A percentile compares a stretch with the other conserved stretches of the same genome.
phyloP scores from a whole-genome alignment of 371 early-diverging fungal species.

The Mortierella sp. region DNA sequence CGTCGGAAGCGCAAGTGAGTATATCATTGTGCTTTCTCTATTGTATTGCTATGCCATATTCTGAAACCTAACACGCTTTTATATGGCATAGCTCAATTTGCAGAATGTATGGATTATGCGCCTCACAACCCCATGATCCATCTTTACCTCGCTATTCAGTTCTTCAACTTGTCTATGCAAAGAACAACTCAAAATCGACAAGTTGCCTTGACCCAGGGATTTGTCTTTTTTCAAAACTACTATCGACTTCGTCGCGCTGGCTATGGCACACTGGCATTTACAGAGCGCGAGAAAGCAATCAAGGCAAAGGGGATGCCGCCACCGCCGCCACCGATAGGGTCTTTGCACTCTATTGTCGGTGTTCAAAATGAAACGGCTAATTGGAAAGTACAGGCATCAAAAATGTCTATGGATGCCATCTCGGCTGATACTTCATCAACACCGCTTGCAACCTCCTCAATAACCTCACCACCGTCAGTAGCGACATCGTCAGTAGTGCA shows the following conservation, averaged over 20 bases:
- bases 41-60: not conserved
- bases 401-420: conserved; percentile 16
- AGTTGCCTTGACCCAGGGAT: conserved; percentile 60
- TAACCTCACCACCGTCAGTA: not conserved
- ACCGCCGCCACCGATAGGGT: not conserved
- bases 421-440: not conserved
- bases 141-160: conserved; percentile 72
- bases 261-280: conserved; percentile 29
- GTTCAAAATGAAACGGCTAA: conserved; percentile 5
- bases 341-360: conserved; percentile 19
- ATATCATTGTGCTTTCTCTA: not conserved
- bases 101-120: conserved; percentile 69
- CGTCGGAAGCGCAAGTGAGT: conserved; percentile 70
- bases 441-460: not conserved
- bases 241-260: conserved; percentile 61
- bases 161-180: conserved; percentile 76
- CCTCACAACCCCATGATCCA: conserved; percentile 76
- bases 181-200: conserved; percentile 81
- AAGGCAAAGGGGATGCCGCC: conserved; percentile 21
- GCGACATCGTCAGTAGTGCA: not conserved
- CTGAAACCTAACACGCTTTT: not conserved
- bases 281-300: conserved; percentile 25
- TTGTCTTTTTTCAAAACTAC: conserved; percentile 80
- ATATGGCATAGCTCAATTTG: conserved; percentile 64
- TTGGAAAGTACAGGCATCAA: conserved; percentile 18